Conservation (phyloP, 257 asterid genomes). For the Nicotiana paniculata region DNA sequence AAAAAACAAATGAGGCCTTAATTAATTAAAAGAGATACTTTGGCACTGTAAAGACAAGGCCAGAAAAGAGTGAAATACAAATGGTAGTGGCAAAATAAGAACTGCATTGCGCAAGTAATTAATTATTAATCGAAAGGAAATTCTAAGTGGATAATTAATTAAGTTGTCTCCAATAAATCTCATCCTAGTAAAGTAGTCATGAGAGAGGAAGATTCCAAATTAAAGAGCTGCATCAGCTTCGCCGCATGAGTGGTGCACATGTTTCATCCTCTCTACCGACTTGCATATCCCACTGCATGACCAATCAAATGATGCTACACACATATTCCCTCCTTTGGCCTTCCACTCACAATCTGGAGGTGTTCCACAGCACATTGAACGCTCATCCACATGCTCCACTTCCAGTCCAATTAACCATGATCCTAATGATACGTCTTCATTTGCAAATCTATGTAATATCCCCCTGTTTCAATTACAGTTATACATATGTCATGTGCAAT, state of each 20-base stretch:
- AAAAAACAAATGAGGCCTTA: too few relatives aligned
- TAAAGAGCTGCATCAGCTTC: constrained; percentile 51
- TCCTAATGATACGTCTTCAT: constrained; percentile 73
- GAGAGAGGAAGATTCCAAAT: constrained; percentile 30
- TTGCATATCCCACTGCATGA: constrained; percentile 76
- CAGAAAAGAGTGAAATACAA: not conserved
- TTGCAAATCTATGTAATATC: constrained; percentile 61
- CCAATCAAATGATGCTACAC: constrained; percentile 85
- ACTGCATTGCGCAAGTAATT: not conserved
- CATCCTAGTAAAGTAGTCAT: not conserved
- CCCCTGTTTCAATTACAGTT: constrained; percentile 23
- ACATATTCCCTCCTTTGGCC: constrained; percentile 42
- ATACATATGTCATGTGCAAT: too few relatives aligned
- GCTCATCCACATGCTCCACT: constrained; percentile 69
- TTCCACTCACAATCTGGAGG: constrained; percentile 67
- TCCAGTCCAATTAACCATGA: constrained; percentile 82
- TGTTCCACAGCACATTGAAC: constrained; percentile 73
- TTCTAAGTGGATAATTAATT: not conserved
- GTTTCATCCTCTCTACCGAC: constrained; percentile 64
- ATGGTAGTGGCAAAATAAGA: not conserved
- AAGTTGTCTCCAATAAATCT: too few relatives aligned
- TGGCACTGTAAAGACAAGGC: not conserved
- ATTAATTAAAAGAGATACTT: too few relatives aligned
- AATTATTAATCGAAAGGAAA: too few relatives aligned
- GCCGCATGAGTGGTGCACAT: constrained; percentile 58